Conservation (phyloP, 2,329 filamentous ascomycete genomes). For the Zopfia rhizophila region DNA sequence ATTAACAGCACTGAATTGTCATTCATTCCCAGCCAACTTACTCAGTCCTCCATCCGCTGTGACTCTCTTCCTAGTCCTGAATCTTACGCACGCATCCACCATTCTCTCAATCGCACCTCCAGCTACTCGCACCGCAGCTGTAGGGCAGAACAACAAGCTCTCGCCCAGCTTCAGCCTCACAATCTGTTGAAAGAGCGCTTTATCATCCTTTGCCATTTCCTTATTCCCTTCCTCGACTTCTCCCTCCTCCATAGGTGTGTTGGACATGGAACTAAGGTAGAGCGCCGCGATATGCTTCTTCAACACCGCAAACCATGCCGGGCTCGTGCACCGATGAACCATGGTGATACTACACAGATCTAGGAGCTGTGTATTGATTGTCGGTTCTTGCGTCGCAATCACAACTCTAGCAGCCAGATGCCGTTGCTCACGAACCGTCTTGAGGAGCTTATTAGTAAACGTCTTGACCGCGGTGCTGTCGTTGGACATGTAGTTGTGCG, state of each 20-base stretch:
- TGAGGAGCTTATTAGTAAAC: slow-evolving; percentile 70
- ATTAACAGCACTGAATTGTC: no score
- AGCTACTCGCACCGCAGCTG: slow-evolving; percentile 47
- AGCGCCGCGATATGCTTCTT: slow-evolving; percentile 60
- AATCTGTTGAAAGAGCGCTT: slow-evolving; percentile 55
- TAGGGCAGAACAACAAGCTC: slow-evolving; percentile 60
- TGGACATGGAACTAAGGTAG: slow-evolving; percentile 10
- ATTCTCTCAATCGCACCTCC: slow-evolving; percentile 13
- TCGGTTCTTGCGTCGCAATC: slow-evolving; percentile 80
- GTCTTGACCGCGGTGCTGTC: slow-evolving; percentile 55
- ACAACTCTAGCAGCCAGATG: slow-evolving; percentile 73
- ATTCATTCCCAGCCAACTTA: slow-evolving; percentile 39
- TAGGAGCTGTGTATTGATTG: slow-evolving; percentile 71
- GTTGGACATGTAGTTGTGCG: slow-evolving; percentile 76
- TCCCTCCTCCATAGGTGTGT: slow-evolving; percentile 1
- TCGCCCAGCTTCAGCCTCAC: slow-evolving; percentile 58
- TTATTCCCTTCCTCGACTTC: slow-evolving; percentile 13
- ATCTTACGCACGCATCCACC: slow-evolving; percentile 36
- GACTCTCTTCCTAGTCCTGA: slow-evolving; percentile 54
- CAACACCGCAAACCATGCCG: slow-evolving; percentile 67
- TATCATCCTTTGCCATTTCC: no score
- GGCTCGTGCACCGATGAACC: slow-evolving; percentile 75
- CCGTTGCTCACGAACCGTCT: slow-evolving; percentile 74
- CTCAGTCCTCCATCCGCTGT: slow-evolving; percentile 58
- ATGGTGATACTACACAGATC: slow-evolving; percentile 76